These are phyloP conservation scores for Mucor lusitanicus DNA, from an alignment of 371 early-diverging fungal genomes.

Conservation along the genomic window DNA sequence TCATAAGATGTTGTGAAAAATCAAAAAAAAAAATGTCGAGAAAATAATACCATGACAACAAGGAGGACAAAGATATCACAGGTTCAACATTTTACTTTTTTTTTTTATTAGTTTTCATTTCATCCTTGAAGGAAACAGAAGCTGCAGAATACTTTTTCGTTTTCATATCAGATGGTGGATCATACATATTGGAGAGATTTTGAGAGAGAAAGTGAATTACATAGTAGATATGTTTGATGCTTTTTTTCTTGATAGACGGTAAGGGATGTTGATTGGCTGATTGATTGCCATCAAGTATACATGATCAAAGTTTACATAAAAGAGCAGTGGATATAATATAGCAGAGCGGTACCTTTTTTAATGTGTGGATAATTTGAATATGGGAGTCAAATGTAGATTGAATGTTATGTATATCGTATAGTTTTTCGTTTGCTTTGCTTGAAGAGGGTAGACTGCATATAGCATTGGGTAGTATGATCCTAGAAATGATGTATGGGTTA, in stretches of 20 bases:
- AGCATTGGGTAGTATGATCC: too few species aligned
- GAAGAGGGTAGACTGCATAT: too few species aligned
- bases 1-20: conserved; percentile 5
- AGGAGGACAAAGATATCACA: background rate
- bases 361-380: background rate
- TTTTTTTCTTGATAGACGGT: background rate
- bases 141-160: background rate
- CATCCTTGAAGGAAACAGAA: background rate
- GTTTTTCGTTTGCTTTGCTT: too few species aligned
- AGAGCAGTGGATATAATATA: background rate
- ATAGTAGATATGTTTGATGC: background rate
- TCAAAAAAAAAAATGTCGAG: background rate
- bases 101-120: background rate
- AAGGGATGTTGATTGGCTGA: background rate
- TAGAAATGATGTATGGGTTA: too few species aligned
- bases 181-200: background rate
- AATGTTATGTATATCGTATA: too few species aligned
- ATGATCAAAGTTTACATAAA: background rate
- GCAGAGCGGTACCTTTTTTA: background rate
- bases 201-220: background rate
- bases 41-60: background rate
- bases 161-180: background rate
- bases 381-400: background rate
- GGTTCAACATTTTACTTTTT: background rate
- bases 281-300: background rate